Percentiles rank a stretch among this genome's conserved stretches.
Conservation (phyloP, 225 moss, liverwort and hornwort species). For the Lunularia cruciata region DNA sequence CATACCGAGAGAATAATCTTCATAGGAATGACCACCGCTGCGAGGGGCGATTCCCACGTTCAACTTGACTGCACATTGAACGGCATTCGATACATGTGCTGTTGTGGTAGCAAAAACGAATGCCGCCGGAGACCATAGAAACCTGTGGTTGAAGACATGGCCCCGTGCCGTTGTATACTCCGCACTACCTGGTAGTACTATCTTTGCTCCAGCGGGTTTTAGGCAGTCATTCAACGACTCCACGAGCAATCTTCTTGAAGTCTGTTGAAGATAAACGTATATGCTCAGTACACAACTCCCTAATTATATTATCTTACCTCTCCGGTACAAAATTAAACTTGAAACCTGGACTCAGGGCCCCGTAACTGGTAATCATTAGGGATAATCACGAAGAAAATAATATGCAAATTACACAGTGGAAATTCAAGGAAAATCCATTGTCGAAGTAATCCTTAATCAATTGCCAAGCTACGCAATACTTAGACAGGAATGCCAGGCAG, state of each 20-base stretch:
- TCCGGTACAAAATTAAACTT: too few relatives aligned
- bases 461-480: too few relatives aligned
- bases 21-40: constrained; percentile 62
- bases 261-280: too few relatives aligned
- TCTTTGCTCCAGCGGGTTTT: constrained; percentile 36
- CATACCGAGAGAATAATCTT: constrained; percentile 54
- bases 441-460: too few relatives aligned
- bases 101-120: constrained; percentile 58
- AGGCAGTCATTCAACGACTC: constrained; percentile 6
- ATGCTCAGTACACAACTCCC: too few relatives aligned
- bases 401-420: too few relatives aligned
- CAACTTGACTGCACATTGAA: constrained; percentile 50
- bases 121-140: constrained; percentile 44
- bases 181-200: constrained; percentile 52
- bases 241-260: constrained; percentile 3
- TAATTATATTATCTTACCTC: too few relatives aligned
- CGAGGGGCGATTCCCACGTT: constrained; percentile 57
- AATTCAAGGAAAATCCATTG: too few relatives aligned
- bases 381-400: too few relatives aligned
- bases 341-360: too few relatives aligned
- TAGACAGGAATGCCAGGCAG: too few relatives aligned
- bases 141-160: constrained; percentile 43
- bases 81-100: constrained; percentile 56
- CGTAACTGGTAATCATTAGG: too few relatives aligned
- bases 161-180: constrained; percentile 46